Base-by-base conservation (phyloP, 768 basidiomycete species). In the Tulasnella sp. region DNA sequence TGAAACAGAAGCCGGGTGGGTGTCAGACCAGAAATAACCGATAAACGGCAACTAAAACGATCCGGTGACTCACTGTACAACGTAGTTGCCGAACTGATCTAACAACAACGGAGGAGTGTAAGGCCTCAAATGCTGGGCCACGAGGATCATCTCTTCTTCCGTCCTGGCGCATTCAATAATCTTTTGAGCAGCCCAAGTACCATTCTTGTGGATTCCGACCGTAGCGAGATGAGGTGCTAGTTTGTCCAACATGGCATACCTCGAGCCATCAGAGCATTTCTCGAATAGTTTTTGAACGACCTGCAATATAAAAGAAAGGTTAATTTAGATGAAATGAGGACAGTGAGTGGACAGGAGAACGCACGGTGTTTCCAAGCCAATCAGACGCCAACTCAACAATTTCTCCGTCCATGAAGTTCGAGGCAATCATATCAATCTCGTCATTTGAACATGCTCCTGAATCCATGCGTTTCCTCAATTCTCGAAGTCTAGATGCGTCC, bases 171-270 rank as follows among this genome's bases (percentile, higher is more conserved):
- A 93, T 67, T 96, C 91, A 53, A 98, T 98, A 62, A 95, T 90
- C 74, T 96, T 98, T 67, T 99, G 95, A 3, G 92, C 92, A 2
- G 93, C 93, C 95, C 95, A 98, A 0, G 95, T 99, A 25, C 95
- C 95, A 58, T 99, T 98, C 72, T 98, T 98, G 72, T 99, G 95
- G 50, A 93, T 91, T 24, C 95, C 95, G 57, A 98, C 95, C 78
- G 88, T 87, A 20, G 93, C 93, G 34, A 99, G 71, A 63, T 93
- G 85, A 42, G 95, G 95, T 3, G 79, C 76, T 55, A 98, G 83
- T 43, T 92, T 81, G 60, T 98, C 92, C 48, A 99, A 71, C 86
- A 99, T 92, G 13, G 81, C 80, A 56, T 88, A 75, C 58, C 91
- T 74, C 27, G 90, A 81, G 3, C 61, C 67, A 33, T 78, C 66